A percentile compares a stretch with the other conserved stretches of the same genome.
Evolutionary conservation across 371 early-diverging fungal species (phyloP).

Genomic region (Circinella minor): DNA sequence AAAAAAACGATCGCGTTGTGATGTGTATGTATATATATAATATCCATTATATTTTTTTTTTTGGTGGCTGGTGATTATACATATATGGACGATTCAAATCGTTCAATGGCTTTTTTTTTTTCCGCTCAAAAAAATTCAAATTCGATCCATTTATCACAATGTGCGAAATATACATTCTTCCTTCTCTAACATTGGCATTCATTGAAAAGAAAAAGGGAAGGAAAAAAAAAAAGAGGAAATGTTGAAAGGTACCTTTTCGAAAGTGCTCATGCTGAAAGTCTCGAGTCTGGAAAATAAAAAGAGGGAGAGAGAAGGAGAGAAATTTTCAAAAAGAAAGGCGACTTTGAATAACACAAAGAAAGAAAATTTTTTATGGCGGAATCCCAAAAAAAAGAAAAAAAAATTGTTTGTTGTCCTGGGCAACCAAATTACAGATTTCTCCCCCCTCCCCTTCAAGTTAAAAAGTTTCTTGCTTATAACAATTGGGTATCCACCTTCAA

Average conservation of each 20-base stretch:
- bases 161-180: neutral
- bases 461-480: no score
- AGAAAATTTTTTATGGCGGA: neutral
- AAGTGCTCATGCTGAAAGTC: conserved; percentile 35
- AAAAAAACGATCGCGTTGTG: conserved; percentile 1
- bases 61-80: neutral
- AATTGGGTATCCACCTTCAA: no score
- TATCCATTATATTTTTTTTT: no score
- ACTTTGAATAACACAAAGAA: neutral
- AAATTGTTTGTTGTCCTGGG: neutral
- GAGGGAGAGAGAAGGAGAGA: conserved; percentile 24
- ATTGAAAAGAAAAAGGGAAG: no score
- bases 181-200: no score
- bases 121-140: no score
- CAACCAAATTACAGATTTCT: no score
- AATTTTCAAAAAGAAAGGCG: neutral
- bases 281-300: conserved; percentile 21
- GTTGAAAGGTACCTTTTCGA: conserved; percentile 35
- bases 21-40: no score
- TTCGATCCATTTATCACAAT: no score
- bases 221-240: neutral
- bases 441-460: no score
- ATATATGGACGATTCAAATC: neutral
- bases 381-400: neutral
- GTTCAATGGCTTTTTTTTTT: neutral